Evolutionary conservation across 495 filamentous ascomycete species (phyloP).

Genomic region (Penicillium dipodomyicola): DNA sequence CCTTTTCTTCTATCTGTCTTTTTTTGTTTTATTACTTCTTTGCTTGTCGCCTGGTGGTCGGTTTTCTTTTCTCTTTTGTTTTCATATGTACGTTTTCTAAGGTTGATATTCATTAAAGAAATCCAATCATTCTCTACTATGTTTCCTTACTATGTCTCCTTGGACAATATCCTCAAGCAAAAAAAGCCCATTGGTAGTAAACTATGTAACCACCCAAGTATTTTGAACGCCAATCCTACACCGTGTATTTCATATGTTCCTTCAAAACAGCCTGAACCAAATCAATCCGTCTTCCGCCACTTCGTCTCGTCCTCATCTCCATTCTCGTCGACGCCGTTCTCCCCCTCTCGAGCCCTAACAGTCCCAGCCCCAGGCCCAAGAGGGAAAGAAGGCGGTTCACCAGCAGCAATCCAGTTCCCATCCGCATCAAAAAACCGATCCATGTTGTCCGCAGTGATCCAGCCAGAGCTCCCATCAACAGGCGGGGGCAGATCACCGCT

Average conservation of each 20-base stretch:
- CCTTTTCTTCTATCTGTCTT: slow-evolving; percentile 15
- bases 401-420: slow-evolving; percentile 56
- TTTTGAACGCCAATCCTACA: background rate
- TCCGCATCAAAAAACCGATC: slow-evolving; percentile 70
- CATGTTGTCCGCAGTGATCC: slow-evolving; percentile 97
- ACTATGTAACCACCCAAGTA: background rate
- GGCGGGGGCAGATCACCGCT: slow-evolving; percentile 66
- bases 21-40: slow-evolving; percentile 13
- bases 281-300: slow-evolving; percentile 60
- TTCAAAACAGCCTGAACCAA: background rate
- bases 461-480: slow-evolving; percentile 81
- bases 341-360: slow-evolving; percentile 48
- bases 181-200: background rate
- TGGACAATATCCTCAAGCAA: background rate
- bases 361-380: slow-evolving; percentile 60
- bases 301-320: slow-evolving; percentile 51
- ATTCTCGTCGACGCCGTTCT: slow-evolving; percentile 35
- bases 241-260: background rate
- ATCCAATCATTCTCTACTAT: slow-evolving; percentile 1
- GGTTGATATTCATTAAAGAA: slow-evolving; percentile 21
- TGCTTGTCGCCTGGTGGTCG: background rate
- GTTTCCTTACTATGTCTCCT: too few species aligned
- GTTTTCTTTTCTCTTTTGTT: background rate
- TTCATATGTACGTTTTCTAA: slow-evolving; percentile 13
- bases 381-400: slow-evolving; percentile 36